These are phyloP conservation scores for Cercophora sp. DNA, from an alignment of 495 filamentous ascomycete genomes.

Conservation along the genomic window DNA sequence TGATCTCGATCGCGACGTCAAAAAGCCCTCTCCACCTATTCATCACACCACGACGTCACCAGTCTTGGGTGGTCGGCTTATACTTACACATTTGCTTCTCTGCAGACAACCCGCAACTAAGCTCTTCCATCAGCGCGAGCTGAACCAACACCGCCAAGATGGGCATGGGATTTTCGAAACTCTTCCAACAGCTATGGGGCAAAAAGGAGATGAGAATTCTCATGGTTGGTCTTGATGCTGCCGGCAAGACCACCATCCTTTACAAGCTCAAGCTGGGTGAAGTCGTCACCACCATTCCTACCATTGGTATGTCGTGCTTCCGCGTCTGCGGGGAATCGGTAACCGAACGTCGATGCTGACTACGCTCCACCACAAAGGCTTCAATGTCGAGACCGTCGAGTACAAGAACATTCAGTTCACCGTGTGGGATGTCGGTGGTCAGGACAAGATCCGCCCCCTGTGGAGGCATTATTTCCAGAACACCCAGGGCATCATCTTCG, in stretches of 20 bases:
- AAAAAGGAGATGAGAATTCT: conserved; percentile 99
- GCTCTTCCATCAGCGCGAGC: conserved; percentile 5
- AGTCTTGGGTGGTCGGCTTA: background rate
- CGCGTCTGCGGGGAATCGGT: background rate
- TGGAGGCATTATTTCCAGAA: conserved; percentile 99
- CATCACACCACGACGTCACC: conserved; percentile 3
- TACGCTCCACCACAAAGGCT: conserved; percentile 60
- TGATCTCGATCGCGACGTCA: conserved; percentile 10
- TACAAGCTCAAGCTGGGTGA: conserved; percentile 99
- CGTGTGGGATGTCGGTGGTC: conserved; percentile 99
- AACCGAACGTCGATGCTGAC: conserved; percentile 24
- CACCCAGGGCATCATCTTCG: conserved; percentile 99
- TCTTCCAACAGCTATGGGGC: conserved; percentile 84
- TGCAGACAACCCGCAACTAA: conserved; percentile 15
- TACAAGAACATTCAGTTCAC: conserved; percentile 99
- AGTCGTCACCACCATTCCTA: conserved; percentile 99
- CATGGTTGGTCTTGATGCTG: conserved; percentile 99
- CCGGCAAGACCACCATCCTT: conserved; percentile 99
- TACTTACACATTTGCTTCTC: conserved; percentile 14
- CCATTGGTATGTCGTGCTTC: conserved; percentile 75
- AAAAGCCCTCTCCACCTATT: conserved; percentile 1
- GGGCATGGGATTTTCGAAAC: conserved; percentile 31
- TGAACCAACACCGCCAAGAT: conserved; percentile 29
- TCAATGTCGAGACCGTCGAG: conserved; percentile 99
- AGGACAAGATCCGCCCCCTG: conserved; percentile 99